Conservation (phyloP, 2,329 filamentous ascomycete genomes). For the Aspergillus calidoustus region DNA sequence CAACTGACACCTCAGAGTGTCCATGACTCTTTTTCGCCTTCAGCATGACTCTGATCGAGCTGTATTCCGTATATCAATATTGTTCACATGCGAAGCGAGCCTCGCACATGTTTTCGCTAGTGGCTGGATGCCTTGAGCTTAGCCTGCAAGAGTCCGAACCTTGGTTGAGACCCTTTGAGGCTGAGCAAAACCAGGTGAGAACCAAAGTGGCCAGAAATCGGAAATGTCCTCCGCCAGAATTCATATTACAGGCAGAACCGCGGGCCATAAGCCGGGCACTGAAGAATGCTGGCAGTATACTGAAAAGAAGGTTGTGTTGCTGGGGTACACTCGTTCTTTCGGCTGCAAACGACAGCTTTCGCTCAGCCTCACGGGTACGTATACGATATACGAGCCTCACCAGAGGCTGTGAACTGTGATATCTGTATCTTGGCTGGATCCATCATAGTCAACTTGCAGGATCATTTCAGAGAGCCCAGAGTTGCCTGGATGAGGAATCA, state of each 20-base stretch:
- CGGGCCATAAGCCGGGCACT: background rate
- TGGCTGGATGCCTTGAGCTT: constrained; percentile 3
- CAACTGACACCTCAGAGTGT: background rate
- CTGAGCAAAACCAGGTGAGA: constrained; percentile 1
- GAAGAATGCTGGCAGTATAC: background rate
- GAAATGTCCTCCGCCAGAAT: background rate
- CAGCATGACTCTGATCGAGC: too few species aligned
- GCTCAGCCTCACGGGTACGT: background rate
- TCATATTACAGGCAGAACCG: background rate
- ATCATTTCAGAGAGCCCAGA: background rate
- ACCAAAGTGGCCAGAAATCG: background rate
- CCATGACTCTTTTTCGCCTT: background rate
- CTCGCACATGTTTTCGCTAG: background rate
- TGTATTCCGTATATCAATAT: background rate
- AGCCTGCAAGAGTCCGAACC: background rate
- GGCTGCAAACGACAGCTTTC: background rate
- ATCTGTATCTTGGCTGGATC: background rate
- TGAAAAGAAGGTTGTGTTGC: background rate
- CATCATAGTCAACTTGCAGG: background rate
- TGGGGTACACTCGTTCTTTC: background rate
- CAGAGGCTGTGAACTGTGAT: background rate
- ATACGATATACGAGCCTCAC: background rate
- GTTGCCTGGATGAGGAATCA: background rate
- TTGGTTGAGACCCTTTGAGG: background rate
- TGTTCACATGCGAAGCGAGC: background rate